Conservation (phyloP, 2,329 filamentous ascomycete genomes). For the Fusarium falciforme region DNA sequence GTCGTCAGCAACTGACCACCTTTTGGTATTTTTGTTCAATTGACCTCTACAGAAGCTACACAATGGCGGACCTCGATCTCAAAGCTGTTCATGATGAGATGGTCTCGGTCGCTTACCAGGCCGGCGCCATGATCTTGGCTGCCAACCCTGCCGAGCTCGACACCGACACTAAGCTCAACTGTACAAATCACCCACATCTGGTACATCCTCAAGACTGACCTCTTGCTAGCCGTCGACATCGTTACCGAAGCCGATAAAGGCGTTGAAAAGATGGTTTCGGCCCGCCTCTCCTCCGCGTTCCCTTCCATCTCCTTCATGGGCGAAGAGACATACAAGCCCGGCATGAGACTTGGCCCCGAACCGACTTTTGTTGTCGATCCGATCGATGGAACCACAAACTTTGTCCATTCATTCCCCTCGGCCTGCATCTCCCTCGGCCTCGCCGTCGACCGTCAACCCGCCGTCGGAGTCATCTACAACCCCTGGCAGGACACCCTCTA, state of each 20-base stretch:
- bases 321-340: conserved; percentile 81
- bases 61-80: conserved; percentile 68
- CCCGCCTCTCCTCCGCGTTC: conserved; percentile 62
- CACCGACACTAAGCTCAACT: conserved; percentile 73
- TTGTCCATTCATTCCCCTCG: conserved; percentile 79
- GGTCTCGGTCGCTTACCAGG: conserved; percentile 69
- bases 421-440: conserved; percentile 83
- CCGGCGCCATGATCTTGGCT: conserved; percentile 72
- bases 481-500: conserved; percentile 78
- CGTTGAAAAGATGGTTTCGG: conserved; percentile 71
- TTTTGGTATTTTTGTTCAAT: background rate
- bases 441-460: conserved; percentile 69
- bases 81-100: conserved; percentile 72
- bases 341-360: conserved; percentile 68
- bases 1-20: background rate
- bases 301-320: conserved; percentile 74
- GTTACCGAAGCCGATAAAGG: conserved; percentile 76
- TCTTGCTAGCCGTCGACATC: conserved; percentile 69
- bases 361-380: conserved; percentile 87
- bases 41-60: conserved; percentile 8
- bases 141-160: conserved; percentile 70
- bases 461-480: conserved; percentile 83
- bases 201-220: conserved; percentile 6
- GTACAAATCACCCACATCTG: conserved; percentile 52
- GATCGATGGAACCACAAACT: conserved; percentile 85